Evolutionary conservation across 2,329 filamentous ascomycete genomes (phyloP).

Genomic region (Pyrenochaeta sp.): DNA sequence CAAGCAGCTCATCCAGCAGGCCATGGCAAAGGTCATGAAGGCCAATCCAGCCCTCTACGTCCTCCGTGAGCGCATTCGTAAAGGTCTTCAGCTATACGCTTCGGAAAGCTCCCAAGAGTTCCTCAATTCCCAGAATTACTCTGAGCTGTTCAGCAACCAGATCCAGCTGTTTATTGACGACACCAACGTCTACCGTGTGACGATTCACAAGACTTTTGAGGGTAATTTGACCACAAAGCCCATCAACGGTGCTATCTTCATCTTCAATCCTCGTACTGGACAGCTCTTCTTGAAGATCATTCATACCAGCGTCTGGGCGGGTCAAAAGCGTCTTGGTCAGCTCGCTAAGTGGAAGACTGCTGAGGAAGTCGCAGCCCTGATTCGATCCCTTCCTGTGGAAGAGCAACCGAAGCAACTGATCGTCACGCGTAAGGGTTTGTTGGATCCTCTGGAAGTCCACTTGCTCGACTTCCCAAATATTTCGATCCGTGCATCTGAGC

Average conservation of each 20-base stretch:
- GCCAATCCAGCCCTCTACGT: constrained; percentile 97
- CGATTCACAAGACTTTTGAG: constrained; percentile 99
- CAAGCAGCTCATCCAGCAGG: constrained; percentile 94
- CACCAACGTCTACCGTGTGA: constrained; percentile 98
- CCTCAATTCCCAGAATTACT: constrained; percentile 99
- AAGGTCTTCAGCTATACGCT: constrained; percentile 96
- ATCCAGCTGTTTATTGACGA: constrained; percentile 99
- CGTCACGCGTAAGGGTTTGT: constrained; percentile 93
- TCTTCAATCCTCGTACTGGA: constrained; percentile 98
- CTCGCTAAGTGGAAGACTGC: constrained; percentile 99
- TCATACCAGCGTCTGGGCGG: constrained; percentile 98
- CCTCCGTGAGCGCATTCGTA: constrained; percentile 94
- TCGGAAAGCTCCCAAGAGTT: constrained; percentile 99
- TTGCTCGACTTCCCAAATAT: constrained; percentile 99
- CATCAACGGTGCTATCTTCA: constrained; percentile 99
- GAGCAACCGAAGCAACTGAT: constrained; percentile 99
- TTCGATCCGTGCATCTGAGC: constrained; percentile 94
- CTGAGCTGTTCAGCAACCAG: constrained; percentile 98
- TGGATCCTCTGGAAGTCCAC: constrained; percentile 97
- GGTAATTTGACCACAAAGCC: constrained; percentile 99
- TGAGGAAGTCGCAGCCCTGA: constrained; percentile 98
- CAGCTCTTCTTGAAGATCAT: constrained; percentile 99
- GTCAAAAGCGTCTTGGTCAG: constrained; percentile 98
- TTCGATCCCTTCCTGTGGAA: constrained; percentile 93
- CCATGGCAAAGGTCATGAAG: constrained; percentile 99